These are phyloP conservation scores for Botrytis paeoniae DNA, from an alignment of 2,329 filamentous ascomycete species.

Conservation along the genomic window DNA sequence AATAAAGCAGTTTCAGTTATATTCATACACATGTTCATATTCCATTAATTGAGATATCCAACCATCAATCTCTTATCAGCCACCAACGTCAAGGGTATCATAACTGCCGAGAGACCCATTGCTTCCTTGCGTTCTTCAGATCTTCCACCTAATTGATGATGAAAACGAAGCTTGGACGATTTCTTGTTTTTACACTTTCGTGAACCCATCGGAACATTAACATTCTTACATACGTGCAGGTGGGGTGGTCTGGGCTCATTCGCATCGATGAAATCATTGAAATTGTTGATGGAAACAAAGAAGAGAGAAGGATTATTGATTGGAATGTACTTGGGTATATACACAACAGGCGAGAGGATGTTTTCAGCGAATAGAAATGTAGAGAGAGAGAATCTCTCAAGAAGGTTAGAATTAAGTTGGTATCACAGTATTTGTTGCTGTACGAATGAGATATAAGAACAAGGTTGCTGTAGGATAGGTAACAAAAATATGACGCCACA, in stretches of 20 bases:
- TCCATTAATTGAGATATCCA: not conserved
- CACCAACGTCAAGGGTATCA: not conserved
- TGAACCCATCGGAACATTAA: not conserved
- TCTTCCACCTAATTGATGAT: not conserved
- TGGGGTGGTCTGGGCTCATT: not conserved
- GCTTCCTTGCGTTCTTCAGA: not conserved
- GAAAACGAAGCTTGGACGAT: not conserved
- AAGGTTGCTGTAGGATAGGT: not conserved
- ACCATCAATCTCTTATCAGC: not conserved
- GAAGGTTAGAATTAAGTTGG: not conserved
- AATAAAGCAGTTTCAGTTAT: not conserved
- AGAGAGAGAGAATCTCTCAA: not conserved
- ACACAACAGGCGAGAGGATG: not conserved
- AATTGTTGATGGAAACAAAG: not conserved
- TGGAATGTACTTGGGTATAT: not conserved
- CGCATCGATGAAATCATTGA: not conserved
- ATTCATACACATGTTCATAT: not conserved
- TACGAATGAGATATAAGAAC: not conserved
- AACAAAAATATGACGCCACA: not conserved
- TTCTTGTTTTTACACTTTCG: not conserved
- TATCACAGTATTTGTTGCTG: not conserved
- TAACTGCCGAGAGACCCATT: not conserved
- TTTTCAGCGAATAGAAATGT: not conserved
- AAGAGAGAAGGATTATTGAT: not conserved
- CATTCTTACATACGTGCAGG: not conserved